phyloP scores from a whole-genome alignment of 306 rosid species.

The Dalbergia oliveri region DNA sequence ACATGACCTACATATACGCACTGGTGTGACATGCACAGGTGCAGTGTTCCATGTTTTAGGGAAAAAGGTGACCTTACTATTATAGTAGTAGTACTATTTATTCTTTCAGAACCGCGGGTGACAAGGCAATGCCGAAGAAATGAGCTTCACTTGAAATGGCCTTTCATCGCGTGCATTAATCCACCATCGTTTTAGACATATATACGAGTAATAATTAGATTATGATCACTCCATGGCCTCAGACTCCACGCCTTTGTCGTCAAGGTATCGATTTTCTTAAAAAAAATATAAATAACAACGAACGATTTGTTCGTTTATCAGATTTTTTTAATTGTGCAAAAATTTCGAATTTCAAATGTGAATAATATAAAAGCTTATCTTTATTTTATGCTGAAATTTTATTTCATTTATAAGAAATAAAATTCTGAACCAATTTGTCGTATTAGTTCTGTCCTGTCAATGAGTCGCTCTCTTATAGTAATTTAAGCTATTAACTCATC shows the following conservation, averaged over 20 bases:
- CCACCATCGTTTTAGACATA: slow-evolving; percentile 9
- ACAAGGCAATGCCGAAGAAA: background rate
- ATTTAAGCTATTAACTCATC: no score
- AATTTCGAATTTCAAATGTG: background rate
- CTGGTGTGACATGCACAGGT: background rate
- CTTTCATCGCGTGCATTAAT: background rate
- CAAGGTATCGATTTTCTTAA: background rate
- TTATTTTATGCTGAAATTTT: background rate
- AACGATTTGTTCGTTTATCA: background rate
- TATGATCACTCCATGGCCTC: background rate
- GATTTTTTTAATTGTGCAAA: no score
- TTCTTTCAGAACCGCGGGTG: background rate
- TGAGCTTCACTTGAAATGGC: background rate
- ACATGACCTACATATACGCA: background rate
- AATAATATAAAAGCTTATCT: background rate
- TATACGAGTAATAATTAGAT: background rate
- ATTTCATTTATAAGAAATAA: no score
- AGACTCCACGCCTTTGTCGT: slow-evolving; percentile 4
- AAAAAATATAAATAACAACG: background rate
- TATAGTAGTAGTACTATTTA: background rate
- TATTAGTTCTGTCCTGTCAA: background rate
- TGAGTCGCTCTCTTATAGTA: background rate
- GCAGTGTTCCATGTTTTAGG: background rate
- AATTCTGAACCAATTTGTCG: no score
- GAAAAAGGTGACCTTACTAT: background rate